Evolutionary conservation across 495 filamentous ascomycete genomes (phyloP).

Genomic region (Lasiosphaeris hirsuta): DNA sequence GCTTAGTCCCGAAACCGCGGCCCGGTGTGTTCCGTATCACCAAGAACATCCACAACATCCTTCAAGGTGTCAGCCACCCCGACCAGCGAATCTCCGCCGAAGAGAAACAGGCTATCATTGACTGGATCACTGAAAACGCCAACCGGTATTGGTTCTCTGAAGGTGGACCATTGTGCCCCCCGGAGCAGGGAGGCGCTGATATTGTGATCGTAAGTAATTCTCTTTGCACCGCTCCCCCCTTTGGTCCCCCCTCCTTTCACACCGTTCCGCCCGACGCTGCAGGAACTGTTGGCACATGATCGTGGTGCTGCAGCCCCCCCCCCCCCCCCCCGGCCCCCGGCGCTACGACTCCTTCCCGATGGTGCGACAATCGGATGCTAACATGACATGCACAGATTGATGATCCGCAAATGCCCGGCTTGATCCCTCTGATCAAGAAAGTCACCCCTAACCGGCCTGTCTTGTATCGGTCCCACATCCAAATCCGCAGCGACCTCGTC

Average conservation of each 20-base stretch:
- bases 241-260: background rate
- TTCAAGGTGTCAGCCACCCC: constrained; percentile 72
- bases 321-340: too few relatives aligned
- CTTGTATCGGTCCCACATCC: constrained; percentile 80
- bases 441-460: constrained; percentile 71
- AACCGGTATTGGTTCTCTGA: constrained; percentile 69
- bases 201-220: constrained; percentile 60
- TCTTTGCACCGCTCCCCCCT: background rate
- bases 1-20: constrained; percentile 73
- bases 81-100: constrained; percentile 58
- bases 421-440: constrained; percentile 75
- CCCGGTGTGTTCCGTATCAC: constrained; percentile 84
- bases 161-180: constrained; percentile 65
- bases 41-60: constrained; percentile 89
- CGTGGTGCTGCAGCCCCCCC: background rate
- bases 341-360: background rate
- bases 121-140: constrained; percentile 78
- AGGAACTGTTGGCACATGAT: constrained; percentile 14
- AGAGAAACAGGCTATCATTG: constrained; percentile 57
- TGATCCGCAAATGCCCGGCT: constrained; percentile 82
- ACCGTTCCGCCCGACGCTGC: background rate
- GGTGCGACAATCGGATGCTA: constrained; percentile 14
- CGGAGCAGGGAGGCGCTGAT: constrained; percentile 72
- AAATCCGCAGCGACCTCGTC: constrained; percentile 74
- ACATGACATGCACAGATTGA: constrained; percentile 56